Base-by-base conservation (phyloP, 208 protist species). In the Borovskyia barvae region DNA sequence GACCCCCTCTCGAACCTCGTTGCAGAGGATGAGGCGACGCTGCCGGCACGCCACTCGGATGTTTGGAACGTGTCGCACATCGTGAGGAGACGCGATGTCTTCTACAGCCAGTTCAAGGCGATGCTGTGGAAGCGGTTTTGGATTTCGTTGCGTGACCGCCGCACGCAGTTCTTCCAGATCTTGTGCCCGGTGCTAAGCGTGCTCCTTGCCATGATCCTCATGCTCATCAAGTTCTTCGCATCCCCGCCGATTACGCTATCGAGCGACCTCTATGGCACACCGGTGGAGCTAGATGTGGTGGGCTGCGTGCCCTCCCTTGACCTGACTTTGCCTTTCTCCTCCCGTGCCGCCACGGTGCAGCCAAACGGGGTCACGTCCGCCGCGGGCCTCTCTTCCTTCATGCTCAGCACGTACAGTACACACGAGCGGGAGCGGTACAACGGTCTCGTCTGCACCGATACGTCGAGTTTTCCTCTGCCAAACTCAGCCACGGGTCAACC, bases 161-260 rank as follows among this genome's bases (percentile, higher is more conserved):
- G 81, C 45, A 89, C 76, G 33, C 77, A 82, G 54, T 85, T 72
- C 40, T 75, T 93, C 40, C 87, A 93, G 54, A 68, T 93, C 42
- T 37, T 86, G 5, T 85, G 80, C 65, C 87, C 82, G 4, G 75
- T 89, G 14, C 28, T 78, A 37, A 80, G 72, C 61, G 54, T 90
- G 30, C 39, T 89, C 28, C 55, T 93, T n/a, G 86, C 82, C 7
- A 82, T 90, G 74, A 56, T 93, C 29, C 67, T 90, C 2, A 82
- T 65, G 51, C 72, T 79, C 12, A 54, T 92, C 29, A 73, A 74
- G 49, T 65, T 85, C 33, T 64, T 61, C 6, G 25, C 50, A 43
- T 55, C 43, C 17, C 67, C 68, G 9, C 28, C 66, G 9, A 60
- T 90, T 25, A 30, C 36, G 12, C 57, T 93, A 19, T 60, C 65